These are phyloP conservation scores for Hygrocybe punicea DNA, from an alignment of 768 basidiomycete species.

Conservation along the genomic window DNA sequence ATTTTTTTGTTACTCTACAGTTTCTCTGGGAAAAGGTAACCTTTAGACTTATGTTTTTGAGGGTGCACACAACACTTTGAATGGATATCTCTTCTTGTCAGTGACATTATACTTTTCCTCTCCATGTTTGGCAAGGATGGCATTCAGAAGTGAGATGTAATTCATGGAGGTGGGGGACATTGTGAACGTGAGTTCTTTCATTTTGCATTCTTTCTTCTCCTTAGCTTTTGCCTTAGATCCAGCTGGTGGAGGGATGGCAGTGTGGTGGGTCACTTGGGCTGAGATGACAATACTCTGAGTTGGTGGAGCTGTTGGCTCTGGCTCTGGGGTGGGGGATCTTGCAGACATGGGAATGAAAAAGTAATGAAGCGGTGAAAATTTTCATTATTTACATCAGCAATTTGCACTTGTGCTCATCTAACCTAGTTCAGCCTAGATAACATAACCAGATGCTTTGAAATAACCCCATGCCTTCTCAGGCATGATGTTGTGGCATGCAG, in stretches of 20 bases:
- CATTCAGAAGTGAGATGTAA: conserved; percentile 6
- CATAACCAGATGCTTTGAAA: conserved; percentile 15
- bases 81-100: conserved; percentile 1
- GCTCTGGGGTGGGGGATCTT: neutral
- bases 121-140: conserved; percentile 12
- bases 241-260: neutral
- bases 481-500: conserved; percentile 13
- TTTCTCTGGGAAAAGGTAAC: neutral
- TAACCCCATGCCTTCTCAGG: conserved; percentile 17
- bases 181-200: conserved; percentile 5
- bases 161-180: neutral
- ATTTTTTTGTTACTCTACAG: neutral
- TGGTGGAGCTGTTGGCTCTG: neutral
- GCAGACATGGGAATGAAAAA: neutral
- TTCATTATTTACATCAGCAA: neutral
- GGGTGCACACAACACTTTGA: conserved; percentile 7
- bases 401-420: neutral
- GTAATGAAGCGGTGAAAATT: neutral
- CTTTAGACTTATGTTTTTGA: neutral
- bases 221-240: conserved; percentile 6
- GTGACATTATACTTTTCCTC: conserved; percentile 11
- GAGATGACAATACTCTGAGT: neutral
- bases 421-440: conserved; percentile 8
- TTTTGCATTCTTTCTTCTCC: conserved; percentile 11
- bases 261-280: neutral